Evolutionary conservation across 305 asterid species (phyloP).

Genomic region (Fraxinus xanthoxyloides): DNA sequence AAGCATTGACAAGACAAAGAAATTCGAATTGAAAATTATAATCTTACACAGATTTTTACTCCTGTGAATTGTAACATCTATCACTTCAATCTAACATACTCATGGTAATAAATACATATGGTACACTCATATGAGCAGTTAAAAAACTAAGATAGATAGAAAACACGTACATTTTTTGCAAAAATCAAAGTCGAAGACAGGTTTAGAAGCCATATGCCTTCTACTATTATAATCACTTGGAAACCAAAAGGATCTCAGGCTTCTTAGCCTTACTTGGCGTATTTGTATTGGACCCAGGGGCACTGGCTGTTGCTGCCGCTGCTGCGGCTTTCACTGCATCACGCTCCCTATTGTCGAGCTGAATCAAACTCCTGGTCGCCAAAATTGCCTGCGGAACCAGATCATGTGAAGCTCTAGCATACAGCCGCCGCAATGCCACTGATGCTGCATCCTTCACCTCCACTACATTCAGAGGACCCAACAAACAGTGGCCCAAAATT

Average conservation of each 20-base stretch:
- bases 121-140: constrained; percentile 17
- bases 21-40: neutral
- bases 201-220: constrained; percentile 26
- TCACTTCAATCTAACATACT: constrained; percentile 8
- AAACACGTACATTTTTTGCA: constrained; percentile 31
- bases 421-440: constrained; percentile 66
- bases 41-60: neutral
- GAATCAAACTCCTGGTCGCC: constrained; percentile 88
- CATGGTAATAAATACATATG: constrained; percentile 26
- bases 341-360: constrained; percentile 74
- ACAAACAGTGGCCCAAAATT: constrained; percentile 87
- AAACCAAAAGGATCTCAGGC: constrained; percentile 92
- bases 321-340: constrained; percentile 54
- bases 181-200: constrained; percentile 20
- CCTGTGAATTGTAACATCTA: neutral
- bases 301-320: constrained; percentile 34
- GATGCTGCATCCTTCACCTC: constrained; percentile 89
- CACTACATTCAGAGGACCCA: constrained; percentile 71
- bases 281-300: constrained; percentile 63
- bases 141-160: constrained; percentile 36
- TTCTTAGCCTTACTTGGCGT: constrained; percentile 97
- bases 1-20: neutral
- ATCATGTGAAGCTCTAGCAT: constrained; percentile 93
- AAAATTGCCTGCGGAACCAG: constrained; percentile 87
- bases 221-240: constrained; percentile 58